These are phyloP conservation scores for Raphanus hybrid DNA, from an alignment of 441 rosid species.

Conservation along the genomic window DNA sequence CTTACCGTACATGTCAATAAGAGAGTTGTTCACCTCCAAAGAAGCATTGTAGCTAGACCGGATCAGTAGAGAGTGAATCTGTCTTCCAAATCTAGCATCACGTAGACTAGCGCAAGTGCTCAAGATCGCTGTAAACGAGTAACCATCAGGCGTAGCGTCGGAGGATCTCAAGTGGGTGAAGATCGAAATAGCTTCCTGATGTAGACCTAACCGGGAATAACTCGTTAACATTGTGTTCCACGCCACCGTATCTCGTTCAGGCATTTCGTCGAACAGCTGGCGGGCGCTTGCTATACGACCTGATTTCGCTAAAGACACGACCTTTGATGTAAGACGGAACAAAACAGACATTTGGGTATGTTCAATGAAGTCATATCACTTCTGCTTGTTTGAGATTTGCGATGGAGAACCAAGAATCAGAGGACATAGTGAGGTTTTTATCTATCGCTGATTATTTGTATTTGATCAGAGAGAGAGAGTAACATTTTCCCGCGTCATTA, in stretches of 20 bases:
- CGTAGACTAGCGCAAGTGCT: constrained; percentile 53
- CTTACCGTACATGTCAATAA: constrained; percentile 83
- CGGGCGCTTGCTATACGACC: constrained; percentile 62
- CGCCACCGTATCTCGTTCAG: constrained; percentile 54
- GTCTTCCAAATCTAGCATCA: constrained; percentile 51
- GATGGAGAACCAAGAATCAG: neutral
- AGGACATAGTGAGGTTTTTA: neutral
- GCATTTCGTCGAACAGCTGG: constrained; percentile 73
- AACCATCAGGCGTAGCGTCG: constrained; percentile 52
- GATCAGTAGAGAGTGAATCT: constrained; percentile 55
- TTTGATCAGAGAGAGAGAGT: neutral
- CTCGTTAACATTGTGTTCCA: constrained; percentile 81
- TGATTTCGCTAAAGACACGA: constrained; percentile 43
- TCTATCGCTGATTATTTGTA: neutral
- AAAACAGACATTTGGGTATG: constrained; percentile 36
- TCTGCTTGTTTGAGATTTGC: neutral
- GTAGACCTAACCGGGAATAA: constrained; percentile 64
- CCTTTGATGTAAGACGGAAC: constrained; percentile 56
- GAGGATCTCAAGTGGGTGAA: constrained; percentile 53
- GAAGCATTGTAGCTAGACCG: constrained; percentile 49
- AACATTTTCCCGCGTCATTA: neutral
- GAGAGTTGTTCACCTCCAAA: constrained; percentile 63
- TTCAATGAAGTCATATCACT: neutral
- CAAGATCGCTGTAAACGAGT: constrained; percentile 67
- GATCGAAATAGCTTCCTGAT: constrained; percentile 54